A percentile compares a stretch with the other conserved stretches of the same genome.
These are phyloP conservation scores for Metarhizium brunneum DNA, from an alignment of 2,329 filamentous ascomycete genomes.

Conservation along the genomic window DNA sequence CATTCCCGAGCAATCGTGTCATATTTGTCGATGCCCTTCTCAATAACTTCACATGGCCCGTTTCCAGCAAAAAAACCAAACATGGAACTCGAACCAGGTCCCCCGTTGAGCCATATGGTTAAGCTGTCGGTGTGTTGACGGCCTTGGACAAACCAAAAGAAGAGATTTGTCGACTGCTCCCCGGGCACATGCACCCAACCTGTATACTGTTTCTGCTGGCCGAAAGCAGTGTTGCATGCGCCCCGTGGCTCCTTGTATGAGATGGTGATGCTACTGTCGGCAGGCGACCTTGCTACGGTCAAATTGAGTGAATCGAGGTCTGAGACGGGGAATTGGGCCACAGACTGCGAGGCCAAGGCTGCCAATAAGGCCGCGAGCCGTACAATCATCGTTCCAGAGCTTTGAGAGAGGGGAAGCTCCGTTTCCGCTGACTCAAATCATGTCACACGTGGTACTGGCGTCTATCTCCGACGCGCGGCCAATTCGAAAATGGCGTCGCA, in stretches of 20 bases:
- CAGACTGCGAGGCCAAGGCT: slow-evolving; percentile 6
- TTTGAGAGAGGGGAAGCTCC: background rate
- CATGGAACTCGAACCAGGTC: slow-evolving; percentile 56
- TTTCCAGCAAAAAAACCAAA: slow-evolving; percentile 53
- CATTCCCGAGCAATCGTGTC: slow-evolving; percentile 50
- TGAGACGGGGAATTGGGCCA: slow-evolving; percentile 25
- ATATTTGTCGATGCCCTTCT: slow-evolving; percentile 37
- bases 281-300: slow-evolving; percentile 50
- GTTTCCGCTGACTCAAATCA: background rate
- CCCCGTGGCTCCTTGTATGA: slow-evolving; percentile 54
- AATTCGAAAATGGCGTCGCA: background rate
- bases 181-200: slow-evolving; percentile 59
- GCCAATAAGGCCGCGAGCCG: slow-evolving; percentile 11
- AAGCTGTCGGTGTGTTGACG: slow-evolving; percentile 32
- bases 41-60: slow-evolving; percentile 43
- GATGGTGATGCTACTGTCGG: slow-evolving; percentile 55
- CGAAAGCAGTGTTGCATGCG: slow-evolving; percentile 56
- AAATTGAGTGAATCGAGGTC: slow-evolving; percentile 28
- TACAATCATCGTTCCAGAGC: slow-evolving; percentile 7
- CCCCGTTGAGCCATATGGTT: slow-evolving; percentile 59
- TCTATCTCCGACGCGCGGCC: background rate
- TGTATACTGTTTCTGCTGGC: slow-evolving; percentile 58
- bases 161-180: slow-evolving; percentile 39
- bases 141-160: slow-evolving; percentile 42
- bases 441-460: background rate